Evolutionary conservation across 495 filamentous ascomycete species (phyloP), one percentile per base, ranked within the genome.

Genomic region (Acidiella bohemica): DNA sequence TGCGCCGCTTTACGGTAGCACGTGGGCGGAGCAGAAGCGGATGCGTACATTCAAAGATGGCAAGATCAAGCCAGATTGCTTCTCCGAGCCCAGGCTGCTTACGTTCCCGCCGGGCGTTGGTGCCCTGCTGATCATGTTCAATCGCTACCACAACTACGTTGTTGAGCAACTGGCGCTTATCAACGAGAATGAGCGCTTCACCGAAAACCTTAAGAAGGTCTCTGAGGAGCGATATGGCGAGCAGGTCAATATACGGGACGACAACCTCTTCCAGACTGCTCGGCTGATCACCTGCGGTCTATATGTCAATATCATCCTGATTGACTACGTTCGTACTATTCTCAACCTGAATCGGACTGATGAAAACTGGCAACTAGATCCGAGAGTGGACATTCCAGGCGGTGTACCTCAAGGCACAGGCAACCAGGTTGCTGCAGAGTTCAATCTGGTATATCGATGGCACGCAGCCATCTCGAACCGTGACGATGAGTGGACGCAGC

Each of bases 41-140:
- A 74, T 94, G 46, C 68, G 86, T 34, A 84, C 82, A 0, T 81
- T 84, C 58, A 73, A 78, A 53, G 77, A 85, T 48, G 86, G 86
- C 36, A 84, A 72, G 56, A 63, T 94, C 36, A 93, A 93, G 62
- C 72, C 81, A 2, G 86, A 94, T 51, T 71, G 68, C 40, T 94
- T 84, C 41, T 74, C 80, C 4, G 76, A 84, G 52, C 82, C 78
- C 56, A 69, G 86, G 13, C 55, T 88, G 7, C 53, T 87, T 10
- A 81, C 76, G n/a, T 82, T 85, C 42, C 86, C 86, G 1, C 84
- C 85, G 0, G 86, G 86, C 11, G 84, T 90, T 25, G 72, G 80
- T 19, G 59, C 58, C 0, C 46, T 75, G 38, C 46, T 93, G 13
- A 78, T 93, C 61, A 70, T 71, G 64, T 75, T 77, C 59, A 79